These are phyloP conservation scores for Apiospora arundinis DNA, from an alignment of 2,329 filamentous ascomycete genomes.

Conservation along the genomic window DNA sequence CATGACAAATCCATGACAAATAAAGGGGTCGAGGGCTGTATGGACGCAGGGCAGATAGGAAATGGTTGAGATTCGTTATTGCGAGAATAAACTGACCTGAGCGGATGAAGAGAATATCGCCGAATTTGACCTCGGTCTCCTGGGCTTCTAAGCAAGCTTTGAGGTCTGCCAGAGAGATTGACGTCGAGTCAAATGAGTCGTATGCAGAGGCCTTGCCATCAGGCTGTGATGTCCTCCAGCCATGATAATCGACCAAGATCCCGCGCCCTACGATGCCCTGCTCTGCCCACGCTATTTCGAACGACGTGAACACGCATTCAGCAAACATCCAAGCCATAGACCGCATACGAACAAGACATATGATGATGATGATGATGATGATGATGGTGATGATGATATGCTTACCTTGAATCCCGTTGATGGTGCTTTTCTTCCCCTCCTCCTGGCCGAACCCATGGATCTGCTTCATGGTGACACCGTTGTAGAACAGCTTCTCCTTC, in stretches of 20 bases:
- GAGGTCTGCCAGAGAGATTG: constrained; percentile 47
- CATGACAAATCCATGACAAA: too few species aligned
- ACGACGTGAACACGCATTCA: background rate
- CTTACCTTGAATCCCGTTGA: constrained; percentile 38
- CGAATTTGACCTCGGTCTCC: constrained; percentile 41
- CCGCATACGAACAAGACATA: background rate
- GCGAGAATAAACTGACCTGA: constrained; percentile 28
- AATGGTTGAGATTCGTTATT: background rate
- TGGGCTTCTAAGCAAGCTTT: constrained; percentile 51
- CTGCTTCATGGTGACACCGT: constrained; percentile 46
- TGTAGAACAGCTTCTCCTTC: constrained; percentile 22
- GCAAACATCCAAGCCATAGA: background rate
- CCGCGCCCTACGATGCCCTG: constrained; percentile 22
- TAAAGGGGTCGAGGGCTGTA: too few species aligned
- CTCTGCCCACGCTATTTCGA: constrained; percentile 51
- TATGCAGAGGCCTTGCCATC: constrained; percentile 24
- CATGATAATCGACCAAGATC: constrained; percentile 21
- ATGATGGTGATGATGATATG: constrained; percentile 25
- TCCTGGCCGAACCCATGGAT: constrained; percentile 42
- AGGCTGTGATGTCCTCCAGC: constrained; percentile 51
- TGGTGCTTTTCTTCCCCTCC: constrained; percentile 38
- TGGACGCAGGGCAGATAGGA: too few species aligned
- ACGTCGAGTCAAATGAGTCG: constrained; percentile 39
- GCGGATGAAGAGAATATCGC: constrained; percentile 18
- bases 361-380: too few species aligned